Evolutionary conservation across 495 filamentous ascomycete genomes (phyloP).

Genomic region (Penicillium verhagenii): DNA sequence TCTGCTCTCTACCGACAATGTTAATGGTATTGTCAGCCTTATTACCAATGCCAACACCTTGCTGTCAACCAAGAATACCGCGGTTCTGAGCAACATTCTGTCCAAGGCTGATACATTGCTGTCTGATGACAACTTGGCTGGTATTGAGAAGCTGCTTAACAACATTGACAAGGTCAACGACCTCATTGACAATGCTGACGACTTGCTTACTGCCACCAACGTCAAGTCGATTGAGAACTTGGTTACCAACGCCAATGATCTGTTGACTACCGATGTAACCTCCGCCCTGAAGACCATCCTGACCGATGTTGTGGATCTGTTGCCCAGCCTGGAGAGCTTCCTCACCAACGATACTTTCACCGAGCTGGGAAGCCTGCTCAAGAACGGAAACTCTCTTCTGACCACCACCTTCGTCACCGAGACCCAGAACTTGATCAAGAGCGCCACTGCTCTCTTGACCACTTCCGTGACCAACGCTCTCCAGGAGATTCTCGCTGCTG

Average conservation of each 20-base stretch:
- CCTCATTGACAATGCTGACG: constrained; percentile 34
- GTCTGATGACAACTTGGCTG: constrained; percentile 34
- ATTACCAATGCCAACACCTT: constrained; percentile 34
- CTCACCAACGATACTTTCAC: constrained; percentile 31
- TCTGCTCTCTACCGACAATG: constrained; percentile 31
- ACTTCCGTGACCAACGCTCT: constrained; percentile 21
- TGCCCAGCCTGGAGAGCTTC: constrained; percentile 24
- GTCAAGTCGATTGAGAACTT: constrained; percentile 37
- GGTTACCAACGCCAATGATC: constrained; percentile 35
- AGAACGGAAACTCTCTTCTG: constrained; percentile 38
- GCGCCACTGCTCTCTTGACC: constrained; percentile 19
- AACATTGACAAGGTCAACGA: constrained; percentile 37
- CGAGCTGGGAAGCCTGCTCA: constrained; percentile 35
- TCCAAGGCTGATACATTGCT: constrained; percentile 28
- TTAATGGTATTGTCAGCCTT: constrained; percentile 16
- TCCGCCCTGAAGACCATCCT: constrained; percentile 27
- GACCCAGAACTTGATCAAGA: constrained; percentile 14
- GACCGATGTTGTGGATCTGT: constrained; percentile 17
- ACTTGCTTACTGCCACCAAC: constrained; percentile 26
- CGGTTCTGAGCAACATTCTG: constrained; percentile 34
- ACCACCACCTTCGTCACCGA: constrained; percentile 29
- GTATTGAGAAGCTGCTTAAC: constrained; percentile 39
- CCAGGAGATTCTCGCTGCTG: constrained; percentile 33
- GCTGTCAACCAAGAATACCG: constrained; percentile 32
- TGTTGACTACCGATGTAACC: constrained; percentile 39